These are phyloP conservation scores for Croton laevigatus DNA, from an alignment of 441 rosid species.

Conservation along the genomic window DNA sequence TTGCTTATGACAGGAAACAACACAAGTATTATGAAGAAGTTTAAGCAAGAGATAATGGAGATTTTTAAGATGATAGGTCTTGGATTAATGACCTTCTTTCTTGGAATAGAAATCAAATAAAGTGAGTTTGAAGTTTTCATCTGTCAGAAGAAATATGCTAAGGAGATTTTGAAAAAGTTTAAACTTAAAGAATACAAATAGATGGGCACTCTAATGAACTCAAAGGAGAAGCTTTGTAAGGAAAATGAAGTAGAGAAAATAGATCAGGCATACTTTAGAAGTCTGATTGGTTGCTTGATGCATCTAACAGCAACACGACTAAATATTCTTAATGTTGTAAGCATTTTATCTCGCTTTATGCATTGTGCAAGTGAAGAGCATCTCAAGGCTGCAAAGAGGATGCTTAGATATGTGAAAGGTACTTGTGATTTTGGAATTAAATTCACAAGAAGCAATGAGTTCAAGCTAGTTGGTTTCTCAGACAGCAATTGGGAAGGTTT, in stretches of 20 bases:
- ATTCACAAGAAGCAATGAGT: not conserved
- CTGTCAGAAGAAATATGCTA: not conserved
- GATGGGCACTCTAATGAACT: not conserved
- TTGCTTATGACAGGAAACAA: not conserved
- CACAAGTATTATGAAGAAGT: too few relatives aligned
- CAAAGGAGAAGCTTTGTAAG: not conserved
- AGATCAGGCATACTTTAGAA: not conserved
- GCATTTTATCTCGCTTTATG: not conserved
- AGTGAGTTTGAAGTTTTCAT: not conserved
- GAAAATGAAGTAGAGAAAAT: not conserved
- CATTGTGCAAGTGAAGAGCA: not conserved
- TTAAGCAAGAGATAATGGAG: too few relatives aligned
- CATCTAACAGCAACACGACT: not conserved
- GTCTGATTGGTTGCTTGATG: not conserved
- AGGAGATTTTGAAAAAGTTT: not conserved
- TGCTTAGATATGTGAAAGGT: not conserved
- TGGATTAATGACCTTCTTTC: not conserved
- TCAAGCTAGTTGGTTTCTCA: not conserved
- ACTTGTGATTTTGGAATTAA: not conserved
- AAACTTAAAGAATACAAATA: not conserved
- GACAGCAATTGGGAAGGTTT: not conserved
- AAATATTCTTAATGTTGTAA: not conserved
- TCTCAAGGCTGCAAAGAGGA: not conserved
- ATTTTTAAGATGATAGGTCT: not conserved
- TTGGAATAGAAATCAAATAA: not conserved